Evolutionary conservation across 371 early-diverging fungal species (phyloP).

Genomic region (Paraphysoderma sedebokerense): DNA sequence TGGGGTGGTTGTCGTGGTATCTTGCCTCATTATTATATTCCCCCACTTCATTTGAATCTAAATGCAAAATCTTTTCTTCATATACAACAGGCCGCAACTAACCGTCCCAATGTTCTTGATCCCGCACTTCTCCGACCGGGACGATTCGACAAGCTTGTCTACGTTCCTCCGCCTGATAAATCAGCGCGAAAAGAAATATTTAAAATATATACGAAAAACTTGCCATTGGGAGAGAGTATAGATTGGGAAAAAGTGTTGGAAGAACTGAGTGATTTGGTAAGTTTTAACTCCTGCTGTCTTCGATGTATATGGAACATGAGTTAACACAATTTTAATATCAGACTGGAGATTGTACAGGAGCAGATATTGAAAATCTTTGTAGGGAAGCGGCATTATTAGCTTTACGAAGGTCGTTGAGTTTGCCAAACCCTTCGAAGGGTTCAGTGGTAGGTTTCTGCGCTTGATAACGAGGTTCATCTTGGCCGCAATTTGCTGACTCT

Average conservation of each 20-base stretch:
- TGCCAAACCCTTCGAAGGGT: no score
- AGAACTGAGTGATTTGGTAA: constrained; percentile 13
- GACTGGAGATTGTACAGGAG: constrained; percentile 87
- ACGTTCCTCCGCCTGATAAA: constrained; percentile 75
- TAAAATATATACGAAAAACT: constrained; percentile 57
- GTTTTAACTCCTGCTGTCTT: background rate
- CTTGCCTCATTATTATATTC: constrained; percentile 1
- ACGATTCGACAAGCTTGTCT: constrained; percentile 80
- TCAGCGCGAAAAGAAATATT: constrained; percentile 66
- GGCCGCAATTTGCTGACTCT: no score
- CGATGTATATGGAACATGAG: background rate
- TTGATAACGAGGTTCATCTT: background rate
- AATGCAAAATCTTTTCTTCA: constrained; percentile 4
- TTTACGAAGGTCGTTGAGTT: no score
- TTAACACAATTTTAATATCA: constrained; percentile 6
- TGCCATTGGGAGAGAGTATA: constrained; percentile 52
- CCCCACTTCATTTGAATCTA: no score
- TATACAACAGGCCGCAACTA: constrained; percentile 88
- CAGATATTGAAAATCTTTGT: constrained; percentile 89
- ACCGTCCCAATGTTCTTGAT: constrained; percentile 92
- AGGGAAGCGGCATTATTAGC: constrained; percentile 90
- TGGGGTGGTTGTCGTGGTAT: constrained; percentile 59
- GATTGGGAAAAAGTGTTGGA: constrained; percentile 47
- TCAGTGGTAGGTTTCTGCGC: no score
- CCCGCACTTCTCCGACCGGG: constrained; percentile 90